Evolutionary conservation across 2,329 filamentous ascomycete species (phyloP).

Genomic region (Sporothrix protearum): DNA sequence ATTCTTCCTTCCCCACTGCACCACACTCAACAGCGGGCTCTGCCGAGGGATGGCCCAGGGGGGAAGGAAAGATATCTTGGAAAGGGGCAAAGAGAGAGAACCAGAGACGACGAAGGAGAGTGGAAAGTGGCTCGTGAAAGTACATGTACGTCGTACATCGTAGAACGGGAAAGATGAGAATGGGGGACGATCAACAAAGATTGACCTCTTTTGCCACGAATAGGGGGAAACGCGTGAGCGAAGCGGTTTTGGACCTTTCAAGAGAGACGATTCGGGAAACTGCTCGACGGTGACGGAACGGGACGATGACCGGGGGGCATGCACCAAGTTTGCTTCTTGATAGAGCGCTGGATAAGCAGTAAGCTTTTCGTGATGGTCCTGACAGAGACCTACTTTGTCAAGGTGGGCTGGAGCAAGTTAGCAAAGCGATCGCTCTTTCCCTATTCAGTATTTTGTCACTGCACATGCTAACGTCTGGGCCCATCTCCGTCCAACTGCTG

Average conservation of each 20-base stretch:
- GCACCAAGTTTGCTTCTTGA: background rate
- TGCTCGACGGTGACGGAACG: background rate
- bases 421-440: background rate
- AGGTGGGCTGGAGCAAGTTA: background rate
- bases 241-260: background rate
- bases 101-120: too few species aligned
- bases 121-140: background rate
- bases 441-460: background rate
- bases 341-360: background rate
- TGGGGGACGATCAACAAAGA: slow-evolving; percentile 2
- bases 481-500: background rate
- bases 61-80: background rate
- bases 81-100: background rate
- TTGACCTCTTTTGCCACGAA: slow-evolving; percentile 4
- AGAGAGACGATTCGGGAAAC: background rate
- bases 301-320: background rate
- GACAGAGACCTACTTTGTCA: background rate
- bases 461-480: too few species aligned
- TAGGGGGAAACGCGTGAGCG: background rate
- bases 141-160: too few species aligned
- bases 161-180: background rate
- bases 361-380: background rate
- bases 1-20: background rate
- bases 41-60: background rate
- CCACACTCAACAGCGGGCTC: background rate